These are phyloP conservation scores for Poterioochromonas sp. DNA, from an alignment of 352 stramenopile genomes.

Conservation along the genomic window DNA sequence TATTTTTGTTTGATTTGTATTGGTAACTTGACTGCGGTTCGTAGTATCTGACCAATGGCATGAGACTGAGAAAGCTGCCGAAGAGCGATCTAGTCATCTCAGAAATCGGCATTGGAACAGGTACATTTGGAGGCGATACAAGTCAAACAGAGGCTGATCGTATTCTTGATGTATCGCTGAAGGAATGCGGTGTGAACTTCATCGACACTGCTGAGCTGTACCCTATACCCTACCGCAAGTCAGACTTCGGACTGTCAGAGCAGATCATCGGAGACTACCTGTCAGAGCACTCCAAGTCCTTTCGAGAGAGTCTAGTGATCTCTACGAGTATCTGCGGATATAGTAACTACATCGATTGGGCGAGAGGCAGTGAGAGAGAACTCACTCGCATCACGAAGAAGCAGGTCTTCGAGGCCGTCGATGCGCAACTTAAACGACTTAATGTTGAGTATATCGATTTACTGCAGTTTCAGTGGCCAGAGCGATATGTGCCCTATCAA, in stretches of 20 bases:
- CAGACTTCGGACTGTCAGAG: conserved; percentile 57
- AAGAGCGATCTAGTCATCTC: conserved; percentile 60
- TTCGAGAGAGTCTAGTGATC: conserved; percentile 43
- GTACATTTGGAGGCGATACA: conserved; percentile 62
- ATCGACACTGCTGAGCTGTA: conserved; percentile 73
- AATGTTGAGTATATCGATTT: conserved; percentile 70
- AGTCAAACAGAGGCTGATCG: conserved; percentile 57
- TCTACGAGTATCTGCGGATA: conserved; percentile 58
- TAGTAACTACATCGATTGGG: conserved; percentile 50
- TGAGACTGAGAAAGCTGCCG: conserved; percentile 49
- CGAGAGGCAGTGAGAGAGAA: conserved; percentile 45
- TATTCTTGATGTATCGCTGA: conserved; percentile 58
- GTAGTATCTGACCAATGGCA: conserved; percentile 12
- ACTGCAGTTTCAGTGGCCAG: conserved; percentile 67
- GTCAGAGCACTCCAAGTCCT: conserved; percentile 40
- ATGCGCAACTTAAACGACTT: conserved; percentile 57
- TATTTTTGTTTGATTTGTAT: too few relatives aligned
- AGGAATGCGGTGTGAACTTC: conserved; percentile 70
- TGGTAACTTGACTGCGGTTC: too few relatives aligned
- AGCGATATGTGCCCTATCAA: conserved; percentile 41
- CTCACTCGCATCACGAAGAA: conserved; percentile 2
- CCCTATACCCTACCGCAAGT: conserved; percentile 52
- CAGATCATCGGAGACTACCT: conserved; percentile 55
- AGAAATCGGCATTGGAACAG: conserved; percentile 60
- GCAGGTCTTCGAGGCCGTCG: conserved; percentile 61